Percentiles rank a stretch among this genome's conserved stretches.
These are phyloP conservation scores for Ichthyophthirius multifiliis DNA, from an alignment of 169 alveolate genomes.

Conservation along the genomic window DNA sequence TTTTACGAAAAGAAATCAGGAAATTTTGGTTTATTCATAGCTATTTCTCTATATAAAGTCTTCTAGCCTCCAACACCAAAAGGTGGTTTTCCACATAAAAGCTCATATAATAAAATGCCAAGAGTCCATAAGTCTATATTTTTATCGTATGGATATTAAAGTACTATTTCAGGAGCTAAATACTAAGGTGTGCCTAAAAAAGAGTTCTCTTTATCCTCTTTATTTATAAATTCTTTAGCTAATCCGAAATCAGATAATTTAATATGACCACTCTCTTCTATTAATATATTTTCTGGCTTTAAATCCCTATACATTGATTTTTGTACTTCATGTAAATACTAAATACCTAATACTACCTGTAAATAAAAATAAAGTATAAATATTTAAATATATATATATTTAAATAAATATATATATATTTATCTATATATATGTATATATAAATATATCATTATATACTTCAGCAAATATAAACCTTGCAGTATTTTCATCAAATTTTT, in stretches of 20 bases:
- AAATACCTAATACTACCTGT: not conserved
- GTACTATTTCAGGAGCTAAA: constrained; percentile 37
- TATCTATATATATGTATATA: too few species aligned
- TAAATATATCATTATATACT: too few species aligned
- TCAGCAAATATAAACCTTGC: not conserved
- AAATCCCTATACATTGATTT: constrained; percentile 3
- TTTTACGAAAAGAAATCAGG: not conserved
- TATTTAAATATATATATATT: too few species aligned
- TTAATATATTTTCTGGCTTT: constrained; percentile 3
- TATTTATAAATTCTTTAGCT: not conserved
- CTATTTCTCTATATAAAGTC: not conserved
- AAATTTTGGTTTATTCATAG: not conserved
- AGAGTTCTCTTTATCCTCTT: constrained; percentile 14
- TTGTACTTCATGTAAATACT: not conserved
- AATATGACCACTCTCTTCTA: not conserved
- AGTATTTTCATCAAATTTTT: not conserved
- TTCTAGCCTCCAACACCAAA: not conserved
- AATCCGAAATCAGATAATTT: constrained; percentile 7
- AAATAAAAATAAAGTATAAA: not conserved
- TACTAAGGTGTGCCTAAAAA: constrained; percentile 35
- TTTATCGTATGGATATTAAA: constrained; percentile 27
- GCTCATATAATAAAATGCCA: not conserved
- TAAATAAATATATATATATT: too few species aligned
- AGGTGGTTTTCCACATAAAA: not conserved
- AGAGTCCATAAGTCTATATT: constrained; percentile 4